phyloP scores from a whole-genome alignment of 23 red algal species.

The Cyanidioschyzon merolae region DNA sequence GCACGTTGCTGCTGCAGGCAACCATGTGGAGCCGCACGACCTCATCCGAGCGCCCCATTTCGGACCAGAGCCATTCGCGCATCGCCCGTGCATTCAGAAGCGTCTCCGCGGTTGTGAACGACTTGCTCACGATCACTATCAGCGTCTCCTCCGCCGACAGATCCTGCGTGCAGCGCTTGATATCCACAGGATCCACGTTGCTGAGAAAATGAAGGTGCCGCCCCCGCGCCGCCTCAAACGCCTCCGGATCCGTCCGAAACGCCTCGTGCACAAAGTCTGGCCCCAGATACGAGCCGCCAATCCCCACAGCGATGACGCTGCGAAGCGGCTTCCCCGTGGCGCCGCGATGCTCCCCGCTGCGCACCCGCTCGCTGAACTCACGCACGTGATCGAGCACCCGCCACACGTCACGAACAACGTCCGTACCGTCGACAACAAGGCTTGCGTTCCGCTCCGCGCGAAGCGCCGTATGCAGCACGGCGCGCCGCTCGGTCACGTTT shows the following conservation, averaged over 20 bases:
- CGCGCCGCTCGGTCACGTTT: conserved; percentile 70
- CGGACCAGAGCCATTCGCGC: conserved; percentile 58
- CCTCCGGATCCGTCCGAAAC: conserved; percentile 44
- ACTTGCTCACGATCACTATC: conserved; percentile 80
- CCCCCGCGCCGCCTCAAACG: conserved; percentile 26
- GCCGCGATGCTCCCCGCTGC: conserved; percentile 47
- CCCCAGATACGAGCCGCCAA: conserved; percentile 93
- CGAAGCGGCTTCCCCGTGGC: conserved; percentile 56
- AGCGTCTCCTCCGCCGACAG: conserved; percentile 73
- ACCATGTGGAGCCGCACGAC: conserved; percentile 75
- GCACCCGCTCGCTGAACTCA: conserved; percentile 52
- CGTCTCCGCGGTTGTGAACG: conserved; percentile 87
- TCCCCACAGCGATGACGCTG: conserved; percentile 81
- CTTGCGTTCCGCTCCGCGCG: conserved; percentile 38
- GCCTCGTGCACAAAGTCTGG: conserved; percentile 95
- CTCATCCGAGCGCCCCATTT: conserved; percentile 31
- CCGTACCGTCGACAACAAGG: conserved; percentile 56
- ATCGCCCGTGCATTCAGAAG: conserved; percentile 79
- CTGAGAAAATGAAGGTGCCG: conserved; percentile 67
- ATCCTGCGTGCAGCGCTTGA: conserved; percentile 43
- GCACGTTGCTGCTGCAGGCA: conserved; percentile 70
- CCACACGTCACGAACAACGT: conserved; percentile 73
- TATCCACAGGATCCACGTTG: conserved; percentile 93
- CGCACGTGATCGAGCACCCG: conserved; percentile 53
- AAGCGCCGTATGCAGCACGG: conserved; percentile 86